phyloP scores from a whole-genome alignment of 1,284 basidiomycete species.

The Ceratobasidium sp. region DNA sequence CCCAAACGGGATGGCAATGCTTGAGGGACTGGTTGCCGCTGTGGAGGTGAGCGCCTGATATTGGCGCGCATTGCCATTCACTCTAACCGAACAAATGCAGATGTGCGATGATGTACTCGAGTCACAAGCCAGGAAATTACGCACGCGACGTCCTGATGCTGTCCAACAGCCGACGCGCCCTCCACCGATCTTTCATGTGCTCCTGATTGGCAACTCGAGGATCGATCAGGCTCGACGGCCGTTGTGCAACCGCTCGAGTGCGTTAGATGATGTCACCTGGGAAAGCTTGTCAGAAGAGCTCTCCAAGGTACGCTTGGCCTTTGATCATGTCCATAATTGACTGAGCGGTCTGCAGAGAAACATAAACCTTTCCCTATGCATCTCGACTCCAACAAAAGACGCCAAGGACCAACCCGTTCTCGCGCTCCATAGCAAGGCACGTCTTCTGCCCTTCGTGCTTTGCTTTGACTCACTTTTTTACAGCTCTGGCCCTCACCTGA shows the following conservation, averaged over 20 bases:
- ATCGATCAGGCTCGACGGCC: conserved; percentile 65
- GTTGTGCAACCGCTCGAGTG: conserved; percentile 59
- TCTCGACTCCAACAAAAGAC: conserved; percentile 56
- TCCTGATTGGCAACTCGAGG: conserved; percentile 66
- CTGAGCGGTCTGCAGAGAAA: conserved; percentile 57
- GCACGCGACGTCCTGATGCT: conserved; percentile 38
- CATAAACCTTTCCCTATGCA: conserved; percentile 64
- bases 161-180: conserved; percentile 35
- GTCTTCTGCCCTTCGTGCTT: background rate
- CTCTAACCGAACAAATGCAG: conserved; percentile 48
- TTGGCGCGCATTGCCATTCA: conserved; percentile 27
- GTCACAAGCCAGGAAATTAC: conserved; percentile 40
- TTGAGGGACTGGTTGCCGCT: conserved; percentile 74
- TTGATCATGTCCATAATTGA: background rate
- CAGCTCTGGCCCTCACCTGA: conserved; percentile 37
- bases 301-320: conserved; percentile 59
- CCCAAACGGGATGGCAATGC: conserved; percentile 64
- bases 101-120: conserved; percentile 61
- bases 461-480: background rate
- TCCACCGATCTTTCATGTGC: conserved; percentile 57
- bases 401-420: conserved; percentile 54
- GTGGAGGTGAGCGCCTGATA: conserved; percentile 61
- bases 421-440: background rate
- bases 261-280: conserved; percentile 69
- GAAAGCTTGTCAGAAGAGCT: conserved; percentile 67